A percentile compares a stretch with the other conserved stretches of the same genome.
phyloP scores from a whole-genome alignment of 305 asterid genomes.

The Coffea humblotiana region DNA sequence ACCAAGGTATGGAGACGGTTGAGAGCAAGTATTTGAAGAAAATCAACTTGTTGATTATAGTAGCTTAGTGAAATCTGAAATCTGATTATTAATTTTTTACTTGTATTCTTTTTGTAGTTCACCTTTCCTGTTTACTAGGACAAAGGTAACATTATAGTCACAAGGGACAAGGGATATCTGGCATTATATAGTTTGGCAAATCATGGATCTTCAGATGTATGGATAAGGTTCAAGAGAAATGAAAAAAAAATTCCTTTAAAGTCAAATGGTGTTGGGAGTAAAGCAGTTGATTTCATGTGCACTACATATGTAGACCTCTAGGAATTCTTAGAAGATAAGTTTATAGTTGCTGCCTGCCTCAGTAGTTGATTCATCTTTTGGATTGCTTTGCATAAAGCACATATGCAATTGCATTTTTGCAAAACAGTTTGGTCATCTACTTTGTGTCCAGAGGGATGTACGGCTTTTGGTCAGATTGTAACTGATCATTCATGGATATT shows the following conservation, averaged over 20 bases:
- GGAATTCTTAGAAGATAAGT: neutral
- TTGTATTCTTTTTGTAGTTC: neutral
- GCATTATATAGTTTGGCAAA: neutral
- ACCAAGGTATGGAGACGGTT: slow-evolving; percentile 53
- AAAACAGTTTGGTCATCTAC: too few relatives aligned
- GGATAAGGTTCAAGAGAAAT: neutral
- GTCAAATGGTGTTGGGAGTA: neutral
- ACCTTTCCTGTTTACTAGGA: neutral
- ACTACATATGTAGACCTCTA: neutral
- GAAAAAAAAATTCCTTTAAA: neutral
- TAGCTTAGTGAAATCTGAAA: neutral
- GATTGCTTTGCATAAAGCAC: neutral
- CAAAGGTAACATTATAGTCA: neutral
- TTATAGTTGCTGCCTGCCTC: slow-evolving; percentile 2
- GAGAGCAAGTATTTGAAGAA: neutral
- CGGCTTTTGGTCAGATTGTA: neutral
- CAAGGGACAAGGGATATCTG: neutral
- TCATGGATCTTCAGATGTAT: neutral
- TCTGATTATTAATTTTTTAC: neutral
- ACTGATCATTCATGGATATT: neutral
- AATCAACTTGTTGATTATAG: neutral
- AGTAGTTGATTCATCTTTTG: neutral
- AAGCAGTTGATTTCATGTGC: neutral
- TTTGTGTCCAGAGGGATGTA: neutral
- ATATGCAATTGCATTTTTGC: too few relatives aligned